Evolutionary conservation across 2,329 filamentous ascomycete genomes (phyloP).

Genomic region (Diaporthe amygdali): DNA sequence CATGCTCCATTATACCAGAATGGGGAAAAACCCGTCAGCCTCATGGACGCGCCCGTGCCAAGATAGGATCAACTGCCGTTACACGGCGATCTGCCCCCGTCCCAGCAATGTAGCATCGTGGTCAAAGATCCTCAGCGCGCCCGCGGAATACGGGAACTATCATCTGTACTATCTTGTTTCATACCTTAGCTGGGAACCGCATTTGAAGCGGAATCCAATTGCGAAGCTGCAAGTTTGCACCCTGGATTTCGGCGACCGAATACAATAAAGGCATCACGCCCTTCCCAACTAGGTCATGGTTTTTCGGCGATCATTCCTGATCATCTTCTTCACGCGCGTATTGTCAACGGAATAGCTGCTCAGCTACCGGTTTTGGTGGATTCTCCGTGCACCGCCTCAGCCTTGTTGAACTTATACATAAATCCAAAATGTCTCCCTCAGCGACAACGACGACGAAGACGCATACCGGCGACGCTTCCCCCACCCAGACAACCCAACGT

Average conservation of each 20-base stretch:
- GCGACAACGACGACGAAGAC: background rate
- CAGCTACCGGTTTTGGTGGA: slow-evolving; percentile 4
- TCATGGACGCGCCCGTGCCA: background rate
- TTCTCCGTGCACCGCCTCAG: slow-evolving; percentile 1
- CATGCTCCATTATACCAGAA: background rate
- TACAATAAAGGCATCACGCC: slow-evolving; percentile 15
- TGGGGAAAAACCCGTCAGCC: background rate
- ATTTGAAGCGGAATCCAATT: slow-evolving; percentile 1
- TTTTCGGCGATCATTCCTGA: background rate
- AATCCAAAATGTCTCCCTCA: background rate
- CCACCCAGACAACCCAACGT: background rate
- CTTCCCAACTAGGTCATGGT: slow-evolving; percentile 5
- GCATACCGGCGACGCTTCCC: background rate
- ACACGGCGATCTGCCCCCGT: background rate
- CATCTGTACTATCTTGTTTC: slow-evolving; percentile 12
- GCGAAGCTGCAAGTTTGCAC: background rate
- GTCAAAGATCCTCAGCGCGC: background rate
- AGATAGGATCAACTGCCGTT: slow-evolving; percentile 12
- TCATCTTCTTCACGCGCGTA: background rate
- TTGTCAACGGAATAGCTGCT: background rate
- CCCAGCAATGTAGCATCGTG: slow-evolving; percentile 2
- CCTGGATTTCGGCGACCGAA: slow-evolving; percentile 1
- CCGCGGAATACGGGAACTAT: slow-evolving; percentile 13
- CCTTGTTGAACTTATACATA: background rate
- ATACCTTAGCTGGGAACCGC: background rate